phyloP scores from a whole-genome alignment of 768 basidiomycete genomes.

The Tricholoma furcatifolium region DNA sequence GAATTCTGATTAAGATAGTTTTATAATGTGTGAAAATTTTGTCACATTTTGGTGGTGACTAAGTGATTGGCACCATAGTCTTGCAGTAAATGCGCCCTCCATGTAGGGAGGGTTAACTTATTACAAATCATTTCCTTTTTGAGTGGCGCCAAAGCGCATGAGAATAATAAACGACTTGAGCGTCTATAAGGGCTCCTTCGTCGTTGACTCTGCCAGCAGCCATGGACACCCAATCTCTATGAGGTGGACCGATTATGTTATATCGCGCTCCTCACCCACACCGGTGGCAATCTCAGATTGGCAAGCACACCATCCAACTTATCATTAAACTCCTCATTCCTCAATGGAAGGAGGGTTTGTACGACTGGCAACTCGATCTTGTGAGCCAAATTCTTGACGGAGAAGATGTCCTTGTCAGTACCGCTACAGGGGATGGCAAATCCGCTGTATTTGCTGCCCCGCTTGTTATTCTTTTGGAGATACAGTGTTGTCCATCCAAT shows the following conservation, averaged over 20 bases:
- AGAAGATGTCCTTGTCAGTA: constrained; percentile 7
- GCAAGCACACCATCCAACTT: constrained; percentile 9
- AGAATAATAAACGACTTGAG: too few species aligned
- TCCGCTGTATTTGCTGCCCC: constrained; percentile 16
- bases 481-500: constrained; percentile 1
- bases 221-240: not conserved
- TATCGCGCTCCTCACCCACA: not conserved
- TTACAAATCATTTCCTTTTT: too few species aligned
- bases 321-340: constrained; percentile 17
- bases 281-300: constrained; percentile 12
- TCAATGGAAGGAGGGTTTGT: constrained; percentile 16
- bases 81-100: too few species aligned
- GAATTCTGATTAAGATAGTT: too few species aligned
- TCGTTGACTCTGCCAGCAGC: too few species aligned
- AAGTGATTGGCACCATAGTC: too few species aligned
- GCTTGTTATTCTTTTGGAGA: constrained; percentile 11
- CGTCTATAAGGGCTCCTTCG: too few species aligned
- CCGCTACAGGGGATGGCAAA: constrained; percentile 12
- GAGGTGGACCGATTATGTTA: not conserved
- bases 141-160: too few species aligned
- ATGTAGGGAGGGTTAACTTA: too few species aligned
- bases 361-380: constrained; percentile 10
- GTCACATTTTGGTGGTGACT: too few species aligned
- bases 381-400: constrained; percentile 15
- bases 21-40: too few species aligned